Conservation (phyloP, 352 stramenopile species). For the Pythium dissimile region DNA sequence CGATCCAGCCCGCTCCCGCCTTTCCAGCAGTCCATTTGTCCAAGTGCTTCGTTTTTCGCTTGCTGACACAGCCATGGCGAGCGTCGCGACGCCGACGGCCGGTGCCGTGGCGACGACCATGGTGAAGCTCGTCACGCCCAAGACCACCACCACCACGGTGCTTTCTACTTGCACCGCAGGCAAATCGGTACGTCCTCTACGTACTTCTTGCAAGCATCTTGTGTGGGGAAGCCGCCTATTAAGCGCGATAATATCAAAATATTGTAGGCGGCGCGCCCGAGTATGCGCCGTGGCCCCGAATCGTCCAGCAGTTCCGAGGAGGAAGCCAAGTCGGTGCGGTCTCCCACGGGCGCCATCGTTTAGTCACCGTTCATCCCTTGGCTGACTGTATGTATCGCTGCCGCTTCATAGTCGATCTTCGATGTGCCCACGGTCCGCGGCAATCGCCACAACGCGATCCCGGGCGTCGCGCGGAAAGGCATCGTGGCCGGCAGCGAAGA, state of each 20-base stretch:
- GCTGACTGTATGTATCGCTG: not conserved
- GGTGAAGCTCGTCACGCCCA: conserved; percentile 18
- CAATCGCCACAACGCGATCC: conserved; percentile 4
- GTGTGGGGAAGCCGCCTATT: no score
- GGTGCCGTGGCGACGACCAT: conserved; percentile 6
- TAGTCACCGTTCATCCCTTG: not conserved
- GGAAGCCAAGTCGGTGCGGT: conserved; percentile 4
- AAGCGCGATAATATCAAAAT: no score
- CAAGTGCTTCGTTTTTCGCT: no score
- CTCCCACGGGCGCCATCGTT: not conserved
- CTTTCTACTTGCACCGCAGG: not conserved
- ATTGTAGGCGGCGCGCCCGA: not conserved
- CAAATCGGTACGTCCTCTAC: conserved; percentile 3
- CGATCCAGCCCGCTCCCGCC: no score
- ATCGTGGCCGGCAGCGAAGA: conserved; percentile 18
- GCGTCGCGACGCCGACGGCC: conserved; percentile 11
- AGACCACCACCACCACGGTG: not conserved
- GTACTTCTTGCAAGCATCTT: not conserved
- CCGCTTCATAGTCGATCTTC: conserved; percentile 19
- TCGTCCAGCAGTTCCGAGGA: conserved; percentile 20
- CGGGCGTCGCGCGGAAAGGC: conserved; percentile 17
- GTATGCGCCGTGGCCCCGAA: not conserved
- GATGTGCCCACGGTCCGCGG: conserved; percentile 8
- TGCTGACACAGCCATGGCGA: conserved; percentile 12
- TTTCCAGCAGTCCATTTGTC: not conserved